Evolutionary conservation across 176 grass and related monocot genomes (phyloP).

Genomic region (Elymus sibiricus): DNA sequence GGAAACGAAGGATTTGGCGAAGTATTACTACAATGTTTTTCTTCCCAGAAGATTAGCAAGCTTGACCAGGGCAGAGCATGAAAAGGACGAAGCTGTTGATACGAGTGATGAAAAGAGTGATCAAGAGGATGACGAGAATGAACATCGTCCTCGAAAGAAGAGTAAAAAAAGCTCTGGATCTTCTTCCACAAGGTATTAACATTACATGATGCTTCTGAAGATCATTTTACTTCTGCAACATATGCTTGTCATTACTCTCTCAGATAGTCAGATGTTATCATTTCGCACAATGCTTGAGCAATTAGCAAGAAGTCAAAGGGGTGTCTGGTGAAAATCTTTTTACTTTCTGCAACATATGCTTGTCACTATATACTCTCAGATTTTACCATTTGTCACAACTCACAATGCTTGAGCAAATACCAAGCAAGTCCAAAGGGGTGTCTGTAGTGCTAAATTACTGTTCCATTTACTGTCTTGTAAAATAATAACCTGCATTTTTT

Average conservation of each 20-base stretch:
- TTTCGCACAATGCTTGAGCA: neutral
- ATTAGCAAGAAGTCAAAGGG: neutral
- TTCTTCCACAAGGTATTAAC: conserved; percentile 22
- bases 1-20: neutral
- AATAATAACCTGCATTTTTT: neutral
- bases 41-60: conserved; percentile 46
- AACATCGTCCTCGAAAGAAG: neutral
- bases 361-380: neutral
- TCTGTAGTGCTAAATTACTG: neutral
- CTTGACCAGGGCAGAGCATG: conserved; percentile 26
- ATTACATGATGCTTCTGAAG: conserved; percentile 3
- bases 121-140: conserved; percentile 5
- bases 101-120: neutral
- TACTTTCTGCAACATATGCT: neutral
- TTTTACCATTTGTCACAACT: conserved; percentile 11
- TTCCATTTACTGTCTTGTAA: neutral
- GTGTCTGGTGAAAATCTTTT: neutral
- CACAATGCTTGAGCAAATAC: neutral
- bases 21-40: conserved; percentile 49
- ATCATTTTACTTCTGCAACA: neutral
- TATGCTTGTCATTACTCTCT: neutral
- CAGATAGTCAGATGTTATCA: neutral
- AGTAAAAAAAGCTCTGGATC: neutral
- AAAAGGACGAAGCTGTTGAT: neutral
- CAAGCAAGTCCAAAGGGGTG: neutral